Percentiles rank a stretch among this genome's conserved stretches.
These are phyloP conservation scores for Dryas drummondii DNA, from an alignment of 306 rosid genomes.

Conservation along the genomic window DNA sequence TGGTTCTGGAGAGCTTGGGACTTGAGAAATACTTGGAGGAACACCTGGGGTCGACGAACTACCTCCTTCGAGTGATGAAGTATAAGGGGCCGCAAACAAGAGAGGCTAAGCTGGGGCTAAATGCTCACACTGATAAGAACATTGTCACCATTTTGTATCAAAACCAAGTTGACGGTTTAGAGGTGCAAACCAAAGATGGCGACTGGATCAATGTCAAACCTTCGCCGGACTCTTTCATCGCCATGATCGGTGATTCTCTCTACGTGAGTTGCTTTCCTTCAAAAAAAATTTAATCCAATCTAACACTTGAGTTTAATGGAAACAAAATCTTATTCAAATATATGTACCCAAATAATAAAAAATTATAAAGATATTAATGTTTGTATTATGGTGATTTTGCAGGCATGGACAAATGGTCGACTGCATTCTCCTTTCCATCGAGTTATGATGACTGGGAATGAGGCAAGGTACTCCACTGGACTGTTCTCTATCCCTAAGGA, in stretches of 20 bases:
- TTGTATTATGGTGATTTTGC: constrained; percentile 6
- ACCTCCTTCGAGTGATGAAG: constrained; percentile 66
- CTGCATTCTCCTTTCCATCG: constrained; percentile 57
- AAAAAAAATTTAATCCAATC: too few relatives aligned
- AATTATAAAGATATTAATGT: too few relatives aligned
- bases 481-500: constrained; percentile 58
- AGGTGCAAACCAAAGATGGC: constrained; percentile 66
- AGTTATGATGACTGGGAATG: constrained; percentile 68
- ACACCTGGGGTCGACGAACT: constrained; percentile 61
- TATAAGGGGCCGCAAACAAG: constrained; percentile 57
- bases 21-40: constrained; percentile 69
- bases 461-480: constrained; percentile 60
- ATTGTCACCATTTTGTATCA: constrained; percentile 60
- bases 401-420: constrained; percentile 83
- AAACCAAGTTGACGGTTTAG: constrained; percentile 66
- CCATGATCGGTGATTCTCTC: constrained; percentile 66
- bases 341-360: too few relatives aligned
- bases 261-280: constrained; percentile 31
- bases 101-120: constrained; percentile 49
- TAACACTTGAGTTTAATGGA: too few relatives aligned
- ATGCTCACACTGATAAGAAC: constrained; percentile 65
- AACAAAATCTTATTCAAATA: too few relatives aligned
- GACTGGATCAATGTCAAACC: constrained; percentile 65
- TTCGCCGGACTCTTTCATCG: constrained; percentile 45
- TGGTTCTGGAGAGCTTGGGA: constrained; percentile 69